Base-by-base conservation (phyloP, 768 basidiomycete genomes). In the Mycena indigotica region DNA sequence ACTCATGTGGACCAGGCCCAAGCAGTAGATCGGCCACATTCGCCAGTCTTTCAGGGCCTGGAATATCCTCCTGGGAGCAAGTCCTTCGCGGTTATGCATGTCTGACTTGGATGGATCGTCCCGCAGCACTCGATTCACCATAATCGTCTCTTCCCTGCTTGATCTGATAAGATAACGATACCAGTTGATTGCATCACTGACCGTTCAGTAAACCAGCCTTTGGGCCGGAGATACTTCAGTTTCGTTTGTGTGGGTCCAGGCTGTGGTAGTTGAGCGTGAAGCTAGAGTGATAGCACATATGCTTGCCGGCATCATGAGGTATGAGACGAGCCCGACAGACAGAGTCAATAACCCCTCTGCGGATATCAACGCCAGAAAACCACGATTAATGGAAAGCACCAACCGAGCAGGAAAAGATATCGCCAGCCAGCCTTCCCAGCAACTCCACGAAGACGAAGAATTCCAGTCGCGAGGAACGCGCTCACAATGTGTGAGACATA, bases 61-160 rank as follows among this genome's bases (percentile, higher is more conserved):
- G 68, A 73, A 82, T 26, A 88, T 78, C 72, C 79, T 81, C 57
- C 63, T 68, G 6, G 76, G 46, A 3, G 73, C 73, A 4, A 89
- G 72, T 15, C 84, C 86, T 71, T 89, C 73, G n/a, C 87, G 80
- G 61, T 89, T 88, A 71, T 88, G 85, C 87, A 88, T 86, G 61
- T 81, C 77, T 13, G 81, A 84, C 66, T 87, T 87, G 5, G 83
- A 73, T 4, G 86, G 86, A 63, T 89, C 86, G 65, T 87, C 86
- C 15, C 85, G 79, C 4, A 87, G 70, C 4, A 88, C 80, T 32
- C 82, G 72, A 63, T 85, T 86, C 32, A 87, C 85, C 69, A 85
- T 83, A 57, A 88, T 86, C 26, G 74, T 70, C 66, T 87, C 86
- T 65, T 87, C 86, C 8, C 79, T 85, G 63, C 16, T 17, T 8